phyloP scores from a whole-genome alignment of 306 rosid genomes.

The Vigna mungo region DNA sequence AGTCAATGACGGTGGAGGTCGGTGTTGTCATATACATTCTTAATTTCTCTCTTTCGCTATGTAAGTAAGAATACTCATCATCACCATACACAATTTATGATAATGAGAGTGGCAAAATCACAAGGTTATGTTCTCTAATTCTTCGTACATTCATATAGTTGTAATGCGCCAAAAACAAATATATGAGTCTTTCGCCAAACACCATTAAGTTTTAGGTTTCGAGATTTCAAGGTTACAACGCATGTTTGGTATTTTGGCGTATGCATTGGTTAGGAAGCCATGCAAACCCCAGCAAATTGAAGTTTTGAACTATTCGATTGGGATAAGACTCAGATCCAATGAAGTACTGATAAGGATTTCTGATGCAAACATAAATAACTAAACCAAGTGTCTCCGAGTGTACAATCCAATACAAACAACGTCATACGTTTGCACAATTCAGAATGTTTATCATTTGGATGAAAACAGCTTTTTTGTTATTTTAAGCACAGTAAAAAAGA shows the following conservation, averaged over 20 bases:
- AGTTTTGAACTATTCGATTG: slow-evolving; percentile 5
- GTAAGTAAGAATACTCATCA: too few relatives aligned
- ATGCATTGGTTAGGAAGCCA: slow-evolving; percentile 12
- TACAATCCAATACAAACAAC: not conserved
- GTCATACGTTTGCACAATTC: slow-evolving; percentile 14
- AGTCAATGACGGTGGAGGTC: slow-evolving; percentile 56
- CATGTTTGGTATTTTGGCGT: slow-evolving; percentile 23
- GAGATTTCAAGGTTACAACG: slow-evolving; percentile 12
- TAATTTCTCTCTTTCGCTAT: not conserved
- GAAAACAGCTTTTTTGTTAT: slow-evolving; percentile 11
- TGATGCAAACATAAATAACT: not conserved
- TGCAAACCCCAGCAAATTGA: slow-evolving; percentile 3
- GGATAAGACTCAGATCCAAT: slow-evolving; percentile 29
- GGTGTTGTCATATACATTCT: slow-evolving; percentile 34
- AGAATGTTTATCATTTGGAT: slow-evolving; percentile 6
- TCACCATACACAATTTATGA: not conserved
- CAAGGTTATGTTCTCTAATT: not conserved
- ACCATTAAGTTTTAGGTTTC: slow-evolving; percentile 7
- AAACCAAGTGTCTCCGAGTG: not conserved
- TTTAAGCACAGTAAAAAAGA: not conserved
- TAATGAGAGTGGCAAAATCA: not conserved
- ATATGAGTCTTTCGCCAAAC: not conserved
- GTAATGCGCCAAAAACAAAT: slow-evolving; percentile 9
- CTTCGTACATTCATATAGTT: not conserved
- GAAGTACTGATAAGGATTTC: not conserved